Conservation (phyloP, 768 basidiomycete species). For the Suillus placidus region DNA sequence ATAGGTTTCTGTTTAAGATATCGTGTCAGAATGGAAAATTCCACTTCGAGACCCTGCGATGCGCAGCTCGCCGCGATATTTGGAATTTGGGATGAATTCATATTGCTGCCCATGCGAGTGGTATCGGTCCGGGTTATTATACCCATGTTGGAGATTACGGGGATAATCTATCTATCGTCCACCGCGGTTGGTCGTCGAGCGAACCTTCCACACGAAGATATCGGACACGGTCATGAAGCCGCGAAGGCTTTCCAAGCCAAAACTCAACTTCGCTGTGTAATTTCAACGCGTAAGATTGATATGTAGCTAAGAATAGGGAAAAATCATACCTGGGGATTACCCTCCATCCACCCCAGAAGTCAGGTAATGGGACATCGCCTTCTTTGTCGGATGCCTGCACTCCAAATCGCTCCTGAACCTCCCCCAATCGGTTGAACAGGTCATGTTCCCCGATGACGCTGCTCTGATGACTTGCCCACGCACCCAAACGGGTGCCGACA, state of each 20-base stretch:
- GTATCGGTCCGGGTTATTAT: background rate
- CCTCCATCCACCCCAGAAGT: conserved; percentile 97
- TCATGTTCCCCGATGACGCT: conserved; percentile 72
- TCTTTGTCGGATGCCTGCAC: conserved; percentile 42
- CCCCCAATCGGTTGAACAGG: conserved; percentile 61
- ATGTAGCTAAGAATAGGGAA: background rate
- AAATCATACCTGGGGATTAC: conserved; percentile 77
- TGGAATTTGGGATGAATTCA: background rate
- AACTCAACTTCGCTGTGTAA: conserved; percentile 86
- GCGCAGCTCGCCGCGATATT: background rate
- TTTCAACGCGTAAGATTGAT: conserved; percentile 13
- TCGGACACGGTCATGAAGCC: conserved; percentile 87
- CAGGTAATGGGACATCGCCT: conserved; percentile 69
- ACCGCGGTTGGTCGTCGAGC: conserved; percentile 53
- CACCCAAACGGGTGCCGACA: conserved; percentile 81
- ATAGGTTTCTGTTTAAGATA: background rate
- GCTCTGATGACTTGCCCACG: conserved; percentile 94
- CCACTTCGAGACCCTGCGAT: background rate
- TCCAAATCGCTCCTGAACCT: conserved; percentile 60
- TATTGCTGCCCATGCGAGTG: background rate
- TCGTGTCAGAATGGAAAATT: background rate
- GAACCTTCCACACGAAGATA: conserved; percentile 61
- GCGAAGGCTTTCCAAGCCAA: conserved; percentile 95
- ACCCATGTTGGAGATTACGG: conserved; percentile 48
- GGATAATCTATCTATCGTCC: conserved; percentile 81